phyloP scores from a whole-genome alignment of 1,284 basidiomycete genomes.

The Melampsora americana region DNA sequence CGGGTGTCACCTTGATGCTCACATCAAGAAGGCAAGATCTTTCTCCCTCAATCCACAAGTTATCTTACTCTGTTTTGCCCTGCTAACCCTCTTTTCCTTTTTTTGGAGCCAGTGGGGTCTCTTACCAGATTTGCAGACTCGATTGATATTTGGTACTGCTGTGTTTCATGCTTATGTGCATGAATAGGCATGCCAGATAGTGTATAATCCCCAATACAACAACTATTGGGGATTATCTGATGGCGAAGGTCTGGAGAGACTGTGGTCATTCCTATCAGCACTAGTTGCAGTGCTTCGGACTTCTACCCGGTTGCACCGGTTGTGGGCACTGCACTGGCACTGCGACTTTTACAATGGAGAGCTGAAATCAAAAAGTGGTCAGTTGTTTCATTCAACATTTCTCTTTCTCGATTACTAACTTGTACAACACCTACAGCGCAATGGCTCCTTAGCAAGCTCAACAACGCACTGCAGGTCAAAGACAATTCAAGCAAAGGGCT shows the following conservation, averaged over 20 bases:
- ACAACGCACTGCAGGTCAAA: background rate
- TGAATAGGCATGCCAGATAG: constrained; percentile 25
- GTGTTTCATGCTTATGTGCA: constrained; percentile 35
- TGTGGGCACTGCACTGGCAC: constrained; percentile 6
- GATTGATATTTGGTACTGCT: constrained; percentile 15
- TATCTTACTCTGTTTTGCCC: background rate
- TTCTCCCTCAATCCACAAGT: background rate
- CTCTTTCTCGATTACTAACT: background rate
- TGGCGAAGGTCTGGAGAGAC: too few relatives aligned
- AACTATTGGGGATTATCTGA: too few relatives aligned
- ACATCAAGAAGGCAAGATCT: constrained; percentile 1
- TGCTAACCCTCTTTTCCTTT: background rate
- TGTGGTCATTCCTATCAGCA: constrained; percentile 24
- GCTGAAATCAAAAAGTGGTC: background rate
- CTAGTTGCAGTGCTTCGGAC: background rate
- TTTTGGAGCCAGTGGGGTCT: background rate
- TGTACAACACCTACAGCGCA: background rate
- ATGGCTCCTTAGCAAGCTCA: constrained; percentile 13
- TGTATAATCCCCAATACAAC: constrained; percentile 14
- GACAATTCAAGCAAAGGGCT: background rate
- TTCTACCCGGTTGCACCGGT: background rate
- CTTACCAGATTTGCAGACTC: background rate
- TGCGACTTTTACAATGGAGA: constrained; percentile 1
- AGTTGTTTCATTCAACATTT: background rate
- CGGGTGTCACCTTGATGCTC: constrained; percentile 23